Conservation (phyloP, 2,329 filamentous ascomycete genomes). For the Metarhizium anisopliae region DNA sequence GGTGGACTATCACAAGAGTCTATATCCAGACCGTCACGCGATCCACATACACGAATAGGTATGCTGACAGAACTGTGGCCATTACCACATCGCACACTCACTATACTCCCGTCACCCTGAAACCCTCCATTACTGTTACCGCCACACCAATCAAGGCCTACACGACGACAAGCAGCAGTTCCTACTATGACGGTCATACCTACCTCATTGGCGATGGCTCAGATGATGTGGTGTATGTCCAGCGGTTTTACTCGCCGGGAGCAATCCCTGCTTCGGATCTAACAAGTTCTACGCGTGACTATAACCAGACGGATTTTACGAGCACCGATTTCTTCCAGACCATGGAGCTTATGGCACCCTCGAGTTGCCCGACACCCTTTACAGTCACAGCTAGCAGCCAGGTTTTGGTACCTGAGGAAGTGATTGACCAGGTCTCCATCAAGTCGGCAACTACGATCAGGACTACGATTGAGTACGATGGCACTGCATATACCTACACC, state of each 20-base stretch:
- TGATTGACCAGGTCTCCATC: conserved; percentile 6
- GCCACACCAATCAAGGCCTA: not conserved
- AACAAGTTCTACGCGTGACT: not conserved
- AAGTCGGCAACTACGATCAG: conserved; percentile 2
- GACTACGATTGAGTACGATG: not conserved
- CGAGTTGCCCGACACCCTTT: conserved; percentile 19
- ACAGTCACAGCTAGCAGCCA: conserved; percentile 11
- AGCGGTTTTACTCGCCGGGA: not conserved
- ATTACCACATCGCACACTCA: not conserved
- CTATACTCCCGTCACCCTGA: not conserved
- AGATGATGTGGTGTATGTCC: not conserved
- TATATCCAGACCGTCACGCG: not conserved
- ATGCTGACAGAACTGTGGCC: not conserved
- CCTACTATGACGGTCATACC: not conserved
- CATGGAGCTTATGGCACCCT: conserved; percentile 16
- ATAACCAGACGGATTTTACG: not conserved
- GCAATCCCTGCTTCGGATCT: not conserved
- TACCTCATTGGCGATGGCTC: not conserved
- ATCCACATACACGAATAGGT: not conserved
- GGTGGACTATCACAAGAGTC: not conserved
- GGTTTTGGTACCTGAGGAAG: conserved; percentile 8
- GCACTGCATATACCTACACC: conserved; percentile 6
- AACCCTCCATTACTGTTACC: not conserved
- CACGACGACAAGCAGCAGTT: not conserved
- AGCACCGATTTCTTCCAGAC: conserved; percentile 10